Conservation (phyloP, 805 yeast species). For the Candida nemodendra region DNA sequence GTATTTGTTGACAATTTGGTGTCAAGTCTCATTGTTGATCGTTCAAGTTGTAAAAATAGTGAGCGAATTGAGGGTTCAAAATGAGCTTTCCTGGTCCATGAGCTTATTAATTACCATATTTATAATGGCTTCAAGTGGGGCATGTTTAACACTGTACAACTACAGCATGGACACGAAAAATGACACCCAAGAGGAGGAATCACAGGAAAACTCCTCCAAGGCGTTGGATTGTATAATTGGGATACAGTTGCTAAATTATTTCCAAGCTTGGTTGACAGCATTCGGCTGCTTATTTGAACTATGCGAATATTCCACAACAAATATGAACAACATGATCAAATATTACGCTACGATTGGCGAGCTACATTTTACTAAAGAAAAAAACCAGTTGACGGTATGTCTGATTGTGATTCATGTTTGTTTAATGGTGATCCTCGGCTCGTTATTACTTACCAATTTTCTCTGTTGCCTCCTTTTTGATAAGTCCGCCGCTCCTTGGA, state of each 20-base stretch:
- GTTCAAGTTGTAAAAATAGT: conserved; percentile 12
- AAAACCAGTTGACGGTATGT: background rate
- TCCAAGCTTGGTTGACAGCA: conserved; percentile 20
- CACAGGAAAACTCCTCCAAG: background rate
- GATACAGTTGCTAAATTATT: conserved; percentile 9
- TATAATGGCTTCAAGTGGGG: conserved; percentile 6
- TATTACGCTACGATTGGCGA: conserved; percentile 9
- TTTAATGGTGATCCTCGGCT: conserved; percentile 15
- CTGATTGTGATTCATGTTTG: conserved; percentile 15
- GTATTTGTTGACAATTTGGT: conserved; percentile 14
- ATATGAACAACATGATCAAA: conserved; percentile 15
- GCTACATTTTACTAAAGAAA: background rate
- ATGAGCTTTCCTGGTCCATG: conserved; percentile 14
- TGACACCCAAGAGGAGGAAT: background rate
- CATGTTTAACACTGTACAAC: conserved; percentile 7
- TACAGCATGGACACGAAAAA: background rate
- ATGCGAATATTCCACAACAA: conserved; percentile 23
- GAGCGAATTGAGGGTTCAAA: conserved; percentile 7
- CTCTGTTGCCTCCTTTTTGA: conserved; percentile 15
- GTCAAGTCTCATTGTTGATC: conserved; percentile 15
- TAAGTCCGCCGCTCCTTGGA: conserved; percentile 14
- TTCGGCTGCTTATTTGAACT: conserved; percentile 25
- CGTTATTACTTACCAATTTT: conserved; percentile 17
- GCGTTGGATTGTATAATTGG: conserved; percentile 9
- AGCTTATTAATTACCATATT: conserved; percentile 5